Conservation (phyloP, 164 flowering plant genomes). For the Pachysandra terminalis region DNA sequence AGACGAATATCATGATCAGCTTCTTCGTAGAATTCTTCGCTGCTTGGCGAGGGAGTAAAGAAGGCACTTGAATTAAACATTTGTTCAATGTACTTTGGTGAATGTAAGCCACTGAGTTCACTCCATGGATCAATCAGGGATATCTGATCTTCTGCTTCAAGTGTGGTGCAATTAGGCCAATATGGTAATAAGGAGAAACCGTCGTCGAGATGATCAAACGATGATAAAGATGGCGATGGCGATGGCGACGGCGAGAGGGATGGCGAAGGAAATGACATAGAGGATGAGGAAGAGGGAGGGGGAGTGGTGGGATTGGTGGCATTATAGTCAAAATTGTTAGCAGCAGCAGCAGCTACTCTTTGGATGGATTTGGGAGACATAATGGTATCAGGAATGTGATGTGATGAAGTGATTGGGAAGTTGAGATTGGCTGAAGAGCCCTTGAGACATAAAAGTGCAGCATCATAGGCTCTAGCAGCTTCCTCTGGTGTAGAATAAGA, state of each 20-base stretch:
- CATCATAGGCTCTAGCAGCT: conserved; percentile 97
- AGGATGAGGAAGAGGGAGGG: neutral
- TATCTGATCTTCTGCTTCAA: conserved; percentile 4
- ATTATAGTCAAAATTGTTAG: conserved; percentile 16
- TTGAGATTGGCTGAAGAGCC: conserved; percentile 84
- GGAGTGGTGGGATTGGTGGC: conserved; percentile 12
- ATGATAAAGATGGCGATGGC: conserved; percentile 8
- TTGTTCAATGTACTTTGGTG: conserved; percentile 31
- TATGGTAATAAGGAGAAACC: conserved; percentile 16
- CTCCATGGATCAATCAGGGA: conserved; percentile 19
- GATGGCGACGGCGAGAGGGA: conserved; percentile 14
- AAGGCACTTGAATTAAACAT: conserved; percentile 26
- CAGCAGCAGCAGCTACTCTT: conserved; percentile 84
- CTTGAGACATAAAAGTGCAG: conserved; percentile 86
- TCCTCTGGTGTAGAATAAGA: conserved; percentile 91
- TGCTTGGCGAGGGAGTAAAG: conserved; percentile 29
- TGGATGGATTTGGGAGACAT: conserved; percentile 89
- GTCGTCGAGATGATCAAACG: conserved; percentile 29
- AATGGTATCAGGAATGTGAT: conserved; percentile 21
- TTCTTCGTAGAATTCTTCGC: conserved; percentile 35
- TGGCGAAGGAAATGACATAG: neutral
- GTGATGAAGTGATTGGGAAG: conserved; percentile 50
- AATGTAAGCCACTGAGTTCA: conserved; percentile 13
- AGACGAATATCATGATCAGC: conserved; percentile 48
- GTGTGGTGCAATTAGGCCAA: neutral